Base-by-base conservation (phyloP, 164 flowering plant genomes). In the Warburgia ugandensis region DNA sequence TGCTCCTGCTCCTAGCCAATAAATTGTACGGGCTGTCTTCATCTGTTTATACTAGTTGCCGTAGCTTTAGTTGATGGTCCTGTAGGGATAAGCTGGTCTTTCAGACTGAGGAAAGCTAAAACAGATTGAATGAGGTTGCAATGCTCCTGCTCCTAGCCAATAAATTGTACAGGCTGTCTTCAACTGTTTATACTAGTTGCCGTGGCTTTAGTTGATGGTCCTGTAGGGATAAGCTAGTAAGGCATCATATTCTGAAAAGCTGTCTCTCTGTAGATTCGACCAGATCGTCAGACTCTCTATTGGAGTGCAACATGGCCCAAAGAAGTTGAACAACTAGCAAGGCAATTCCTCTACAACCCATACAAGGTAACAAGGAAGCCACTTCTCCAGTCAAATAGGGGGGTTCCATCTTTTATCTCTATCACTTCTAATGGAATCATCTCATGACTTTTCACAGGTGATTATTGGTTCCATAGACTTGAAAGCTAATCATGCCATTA, bases 261-360 rank as follows among this genome's bases (percentile, higher is more conserved):
- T 20, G 28, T 17, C 32, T 25, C 12, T 45, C 28, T 73, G 58
- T 80, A 92, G 99, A 88, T 92, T 32, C 95, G 97, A 14, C 99
- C 99, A 47, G 97, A 92, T 52, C 95, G 95, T 60, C 99, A 92
- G 63, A 92, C 99, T 40, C 73, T 88, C 39, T 82, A 83, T 54
- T 88, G 98, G 98, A 92, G 99, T 79, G 96, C 99, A 30, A 92
- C 99, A 45, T 92, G 99, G 99, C 99, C 96, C n/a, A 92, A 88
- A 76, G 99, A 92, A 70, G 97, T 92, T 62, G 99, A 92, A 64
- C 84, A 74, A 50, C 80, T 88, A 43, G 82, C 97, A 0, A 71
- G 75, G 56, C 70, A 75, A 41, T 84, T 71, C 59, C 89, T 92
- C 8, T 86, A 81, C 63, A 84, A 88, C 35, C 74, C 99, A 21